Evolutionary conservation across 441 rosid genomes (phyloP), one percentile per base, ranked within the genome.

Genomic region (Bocquillonia castaneifolia): DNA sequence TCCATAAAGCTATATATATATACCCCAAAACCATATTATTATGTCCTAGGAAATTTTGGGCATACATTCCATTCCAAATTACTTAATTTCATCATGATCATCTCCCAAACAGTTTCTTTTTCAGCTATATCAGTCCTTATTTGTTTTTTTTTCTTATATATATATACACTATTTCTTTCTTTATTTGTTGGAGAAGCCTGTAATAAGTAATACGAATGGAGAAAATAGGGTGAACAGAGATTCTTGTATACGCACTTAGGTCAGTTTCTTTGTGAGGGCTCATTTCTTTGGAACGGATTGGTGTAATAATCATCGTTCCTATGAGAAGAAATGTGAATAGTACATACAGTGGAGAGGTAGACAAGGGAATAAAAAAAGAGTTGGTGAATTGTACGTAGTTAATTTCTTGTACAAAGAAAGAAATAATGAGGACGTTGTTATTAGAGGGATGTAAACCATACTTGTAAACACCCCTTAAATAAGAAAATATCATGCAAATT

Each of bases 241-340:
- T 53, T 63, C 47, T 55, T 50, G 74, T 47, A 66, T 22, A 39
- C 31, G 61, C 40, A 56, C 31, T 58, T 50, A 39, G 26, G 54
- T 62, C 28, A 36, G 23, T 71, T 50, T 57, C 64, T 31, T 37
- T 39, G n/a, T 6, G 59, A 72, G 70, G 68, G 62, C 32, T 10
- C 36, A 36, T 63, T 59, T 25, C 37, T 51, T 40, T 32, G 74
- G 82, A 47, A 60, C 66, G 31, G n/a, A 45, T 58, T 68, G 70
- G 65, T 58, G 74, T 66, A 77, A 81, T 51, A 70, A 47, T 45
- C 44, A 57, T 53, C 47, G 75, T 57, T 77, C 68, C 69, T 12
- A 17, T 53, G 66, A 74, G 63, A 68, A 68, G 75, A 78, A 76
- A 69, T 73, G 84, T 78, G 84, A 65, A 74, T 81, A 78, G 70